Evolutionary conservation across 2,329 filamentous ascomycete species (phyloP), one percentile per base, ranked within the genome.

Genomic region (Trichophyton rubrum): DNA sequence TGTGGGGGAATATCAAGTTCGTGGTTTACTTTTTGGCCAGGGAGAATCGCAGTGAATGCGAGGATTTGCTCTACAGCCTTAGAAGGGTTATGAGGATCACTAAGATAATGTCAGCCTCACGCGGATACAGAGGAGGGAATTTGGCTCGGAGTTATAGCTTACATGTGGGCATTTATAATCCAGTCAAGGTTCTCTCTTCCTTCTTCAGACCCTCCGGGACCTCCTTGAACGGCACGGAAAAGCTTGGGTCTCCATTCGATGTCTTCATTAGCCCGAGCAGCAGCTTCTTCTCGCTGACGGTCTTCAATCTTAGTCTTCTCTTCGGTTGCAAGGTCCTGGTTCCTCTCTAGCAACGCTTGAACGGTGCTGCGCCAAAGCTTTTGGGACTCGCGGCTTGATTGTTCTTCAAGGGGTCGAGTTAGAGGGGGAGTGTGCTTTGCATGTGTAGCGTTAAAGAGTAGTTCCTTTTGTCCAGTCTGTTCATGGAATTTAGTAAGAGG

Each of bases 301-400:
- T 97, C 92, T 72, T 99, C 93, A 62, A 99, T 89, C 71, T 87
- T 88, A n/a, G 89, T 91, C 78, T 99, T 99, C 70, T 96, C 92
- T 64, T 93, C 88, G 0, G 93, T 99, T 3, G 93, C 93, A 7
- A 87, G 75, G 66, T 89, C 88, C 68, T 99, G 93, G 67, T 99
- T 91, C 62, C 86, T 84, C 56, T 87, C 85, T 69, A 86, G 88
- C 63, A 99, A 86, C 0, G 92, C 93, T 66, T 85, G 80, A 7
- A 86, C 87, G 0, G 91, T 95, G 57, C 84, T 85, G 35, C 84
- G 76, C 93, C 93, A 99, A 53, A 99, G 78, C 64, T 80, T 85
- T 72, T 96, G 90, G 11, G 91, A 96, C 73, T 99, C 93, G 53
- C 90, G 84, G 62, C 92, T 89, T 35, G 85, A 87, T 73, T 99